A percentile compares a stretch with the other conserved stretches of the same genome.
These are phyloP conservation scores for Cladosporium sp. DNA, from an alignment of 2,329 filamentous ascomycete species.

Conservation along the genomic window DNA sequence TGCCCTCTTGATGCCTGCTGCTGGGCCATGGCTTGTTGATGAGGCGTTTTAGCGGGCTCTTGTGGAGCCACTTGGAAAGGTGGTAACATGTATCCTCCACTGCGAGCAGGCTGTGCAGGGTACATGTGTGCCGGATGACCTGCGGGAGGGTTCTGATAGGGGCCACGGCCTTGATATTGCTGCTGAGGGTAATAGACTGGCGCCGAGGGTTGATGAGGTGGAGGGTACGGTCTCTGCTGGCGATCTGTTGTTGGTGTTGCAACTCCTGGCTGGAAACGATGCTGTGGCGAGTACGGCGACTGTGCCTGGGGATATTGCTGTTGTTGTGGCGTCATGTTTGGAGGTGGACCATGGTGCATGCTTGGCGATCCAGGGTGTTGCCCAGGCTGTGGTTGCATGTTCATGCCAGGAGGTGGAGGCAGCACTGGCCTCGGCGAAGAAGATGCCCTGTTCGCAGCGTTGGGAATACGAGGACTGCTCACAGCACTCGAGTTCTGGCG, in stretches of 20 bases:
- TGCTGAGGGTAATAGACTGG: slow-evolving; percentile 30
- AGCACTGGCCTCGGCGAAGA: slow-evolving; percentile 35
- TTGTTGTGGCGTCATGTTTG: slow-evolving; percentile 14
- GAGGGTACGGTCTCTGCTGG: slow-evolving; percentile 11
- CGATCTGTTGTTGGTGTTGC: slow-evolving; percentile 13
- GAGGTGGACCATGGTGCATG: slow-evolving; percentile 14
- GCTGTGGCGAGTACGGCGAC: slow-evolving; percentile 12
- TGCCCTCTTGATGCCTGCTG: slow-evolving; percentile 19
- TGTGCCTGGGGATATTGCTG: slow-evolving; percentile 28
- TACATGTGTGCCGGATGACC: slow-evolving; percentile 18
- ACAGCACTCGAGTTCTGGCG: slow-evolving; percentile 21
- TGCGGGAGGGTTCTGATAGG: slow-evolving; percentile 27
- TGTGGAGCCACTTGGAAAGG: slow-evolving; percentile 46
- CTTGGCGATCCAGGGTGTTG: slow-evolving; percentile 14
- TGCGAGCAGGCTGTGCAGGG: slow-evolving; percentile 34
- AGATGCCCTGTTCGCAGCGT: slow-evolving; percentile 27
- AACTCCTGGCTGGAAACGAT: slow-evolving; percentile 25
- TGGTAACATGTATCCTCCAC: slow-evolving; percentile 43
- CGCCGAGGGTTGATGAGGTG: slow-evolving; percentile 27
- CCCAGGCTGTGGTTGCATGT: slow-evolving; percentile 21
- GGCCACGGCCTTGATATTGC: slow-evolving; percentile 20
- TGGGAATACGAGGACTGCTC: slow-evolving; percentile 31
- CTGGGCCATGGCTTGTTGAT: slow-evolving; percentile 20
- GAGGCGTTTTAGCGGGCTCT: slow-evolving; percentile 27
- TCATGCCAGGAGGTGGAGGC: slow-evolving; percentile 35